A percentile compares a stretch with the other conserved stretches of the same genome.
These are phyloP conservation scores for Penium margaritaceum DNA, from an alignment of 139 green algal species.

Conservation along the genomic window DNA sequence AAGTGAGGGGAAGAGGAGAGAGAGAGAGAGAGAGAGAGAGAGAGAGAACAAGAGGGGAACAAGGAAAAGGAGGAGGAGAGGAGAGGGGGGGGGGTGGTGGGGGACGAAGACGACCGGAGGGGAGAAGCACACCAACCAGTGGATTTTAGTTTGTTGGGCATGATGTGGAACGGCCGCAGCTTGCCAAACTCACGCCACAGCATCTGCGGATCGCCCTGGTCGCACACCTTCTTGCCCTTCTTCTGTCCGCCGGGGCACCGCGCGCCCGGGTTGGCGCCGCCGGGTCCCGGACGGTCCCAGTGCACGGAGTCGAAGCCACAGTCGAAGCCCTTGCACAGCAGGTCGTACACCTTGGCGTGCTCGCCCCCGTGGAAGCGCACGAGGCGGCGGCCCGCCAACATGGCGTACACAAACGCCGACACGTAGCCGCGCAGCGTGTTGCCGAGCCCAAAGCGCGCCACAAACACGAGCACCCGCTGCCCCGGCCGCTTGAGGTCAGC, in stretches of 20 bases:
- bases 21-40: too few relatives aligned
- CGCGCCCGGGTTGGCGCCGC: not conserved
- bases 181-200: not conserved
- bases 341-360: not conserved
- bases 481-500: slow-evolving; percentile 1
- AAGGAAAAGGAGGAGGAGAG: too few relatives aligned
- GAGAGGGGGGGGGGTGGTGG: too few relatives aligned
- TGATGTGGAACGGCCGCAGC: too few relatives aligned
- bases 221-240: not conserved
- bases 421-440: slow-evolving; percentile 7
- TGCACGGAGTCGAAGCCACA: not conserved
- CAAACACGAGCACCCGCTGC: not conserved
- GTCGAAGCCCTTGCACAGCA: not conserved
- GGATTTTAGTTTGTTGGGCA: too few relatives aligned
- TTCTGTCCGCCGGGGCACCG: not conserved
- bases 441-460: not conserved
- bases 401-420: not conserved
- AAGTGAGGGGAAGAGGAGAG: too few relatives aligned
- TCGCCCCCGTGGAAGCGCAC: not conserved
- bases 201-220: slow-evolving; percentile 2
- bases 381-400: not conserved
- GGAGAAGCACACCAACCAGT: too few relatives aligned
- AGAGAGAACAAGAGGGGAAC: too few relatives aligned
- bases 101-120: too few relatives aligned
- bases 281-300: not conserved